Conservation (phyloP, 2,329 filamentous ascomycete species). For the Aspergillus phoenicis region DNA sequence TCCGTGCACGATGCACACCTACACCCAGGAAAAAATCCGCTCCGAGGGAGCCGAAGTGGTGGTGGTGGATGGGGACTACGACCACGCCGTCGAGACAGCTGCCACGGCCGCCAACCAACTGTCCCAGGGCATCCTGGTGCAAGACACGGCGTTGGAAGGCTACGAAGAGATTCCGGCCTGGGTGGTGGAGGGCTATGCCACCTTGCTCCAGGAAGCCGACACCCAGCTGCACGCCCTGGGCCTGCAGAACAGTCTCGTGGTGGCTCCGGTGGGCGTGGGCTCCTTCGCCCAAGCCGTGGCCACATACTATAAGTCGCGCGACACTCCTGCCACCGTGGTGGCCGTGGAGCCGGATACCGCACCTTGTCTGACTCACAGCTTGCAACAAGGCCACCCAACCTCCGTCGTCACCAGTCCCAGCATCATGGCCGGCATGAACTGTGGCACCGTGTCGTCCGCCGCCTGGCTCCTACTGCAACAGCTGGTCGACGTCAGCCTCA, state of each 20-base stretch:
- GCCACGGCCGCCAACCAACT: constrained; percentile 41
- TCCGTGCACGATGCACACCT: constrained; percentile 58
- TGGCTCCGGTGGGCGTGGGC: constrained; percentile 73
- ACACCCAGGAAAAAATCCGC: constrained; percentile 58
- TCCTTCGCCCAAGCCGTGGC: constrained; percentile 71
- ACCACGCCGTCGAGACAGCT: constrained; percentile 60
- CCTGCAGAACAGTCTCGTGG: constrained; percentile 51
- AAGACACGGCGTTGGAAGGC: constrained; percentile 68
- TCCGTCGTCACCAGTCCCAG: constrained; percentile 61
- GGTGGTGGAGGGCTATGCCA: constrained; percentile 77
- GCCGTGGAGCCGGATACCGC: constrained; percentile 71
- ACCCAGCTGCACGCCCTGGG: constrained; percentile 55
- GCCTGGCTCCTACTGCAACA: constrained; percentile 64
- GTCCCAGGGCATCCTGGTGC: constrained; percentile 59
- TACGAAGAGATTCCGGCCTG: constrained; percentile 70
- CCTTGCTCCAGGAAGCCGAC: constrained; percentile 70
- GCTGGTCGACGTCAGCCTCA: constrained; percentile 63
- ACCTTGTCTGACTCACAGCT: constrained; percentile 54
- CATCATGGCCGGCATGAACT: constrained; percentile 75
- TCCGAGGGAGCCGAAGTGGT: constrained; percentile 65
- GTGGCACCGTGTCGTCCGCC: constrained; percentile 66
- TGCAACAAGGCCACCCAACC: constrained; percentile 51
- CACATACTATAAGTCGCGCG: constrained; percentile 61
- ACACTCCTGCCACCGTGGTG: constrained; percentile 51
- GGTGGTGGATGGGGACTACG: constrained; percentile 63